These are phyloP conservation scores for Beverwykella pulmonaria DNA, from an alignment of 495 filamentous ascomycete species.

Conservation along the genomic window DNA sequence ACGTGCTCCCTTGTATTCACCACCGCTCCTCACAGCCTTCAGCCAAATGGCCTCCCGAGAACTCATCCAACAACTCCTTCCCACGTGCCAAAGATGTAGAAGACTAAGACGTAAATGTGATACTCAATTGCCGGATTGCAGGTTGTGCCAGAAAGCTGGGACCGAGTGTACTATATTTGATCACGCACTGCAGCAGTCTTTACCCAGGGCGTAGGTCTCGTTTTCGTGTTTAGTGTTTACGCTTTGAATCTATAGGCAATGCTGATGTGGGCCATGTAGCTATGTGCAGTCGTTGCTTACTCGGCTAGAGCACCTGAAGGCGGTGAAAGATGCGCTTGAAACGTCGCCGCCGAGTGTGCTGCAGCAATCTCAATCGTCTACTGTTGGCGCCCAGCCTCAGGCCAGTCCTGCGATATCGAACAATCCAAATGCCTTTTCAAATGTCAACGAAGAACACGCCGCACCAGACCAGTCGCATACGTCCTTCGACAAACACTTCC, in stretches of 20 bases:
- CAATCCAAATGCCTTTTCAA: no score
- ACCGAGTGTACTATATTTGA: slow-evolving; percentile 16
- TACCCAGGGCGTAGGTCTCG: slow-evolving; percentile 17
- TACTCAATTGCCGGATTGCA: slow-evolving; percentile 17
- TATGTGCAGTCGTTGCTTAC: not conserved
- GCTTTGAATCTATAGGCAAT: no score
- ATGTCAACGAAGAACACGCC: no score
- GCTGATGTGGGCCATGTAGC: no score
- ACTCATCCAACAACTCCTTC: slow-evolving; percentile 7
- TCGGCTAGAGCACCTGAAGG: not conserved
- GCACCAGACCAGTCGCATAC: no score
- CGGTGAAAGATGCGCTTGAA: not conserved
- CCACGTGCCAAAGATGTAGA: slow-evolving; percentile 18
- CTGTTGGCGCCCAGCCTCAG: no score
- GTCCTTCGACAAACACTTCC: slow-evolving; percentile 23
- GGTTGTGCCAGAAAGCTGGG: slow-evolving; percentile 18
- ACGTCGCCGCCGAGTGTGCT: not conserved
- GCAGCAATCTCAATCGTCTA: not conserved
- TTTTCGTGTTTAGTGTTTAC: no score
- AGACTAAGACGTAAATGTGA: slow-evolving; percentile 23
- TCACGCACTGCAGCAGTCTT: slow-evolving; percentile 19
- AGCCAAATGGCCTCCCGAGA: slow-evolving; percentile 16
- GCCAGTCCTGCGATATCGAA: no score
- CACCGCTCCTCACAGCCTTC: no score
- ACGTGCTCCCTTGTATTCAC: no score